These are phyloP conservation scores for Chaetomium globosum DNA, from an alignment of 2,329 filamentous ascomycete species.

Conservation along the genomic window DNA sequence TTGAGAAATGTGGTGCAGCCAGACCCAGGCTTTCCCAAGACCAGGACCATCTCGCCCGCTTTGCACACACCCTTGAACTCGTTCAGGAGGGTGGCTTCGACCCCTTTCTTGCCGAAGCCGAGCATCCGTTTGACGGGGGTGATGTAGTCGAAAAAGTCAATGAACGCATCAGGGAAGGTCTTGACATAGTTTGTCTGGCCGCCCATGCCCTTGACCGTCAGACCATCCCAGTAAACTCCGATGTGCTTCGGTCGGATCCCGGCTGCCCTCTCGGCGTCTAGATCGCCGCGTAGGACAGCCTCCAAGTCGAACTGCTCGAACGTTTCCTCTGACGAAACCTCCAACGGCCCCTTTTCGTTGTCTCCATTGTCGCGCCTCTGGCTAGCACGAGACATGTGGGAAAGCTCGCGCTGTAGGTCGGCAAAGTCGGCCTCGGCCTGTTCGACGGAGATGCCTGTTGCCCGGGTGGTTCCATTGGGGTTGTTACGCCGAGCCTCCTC, in stretches of 20 bases:
- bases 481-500: conserved; percentile 51
- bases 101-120: conserved; percentile 67
- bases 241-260: conserved; percentile 82
- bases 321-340: conserved; percentile 49
- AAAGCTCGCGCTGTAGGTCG: conserved; percentile 64
- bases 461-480: conserved; percentile 51
- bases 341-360: conserved; percentile 57
- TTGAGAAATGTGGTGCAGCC: conserved; percentile 72
- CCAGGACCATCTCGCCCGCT: conserved; percentile 86
- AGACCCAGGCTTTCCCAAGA: conserved; percentile 75
- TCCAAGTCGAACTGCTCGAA: conserved; percentile 75
- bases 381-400: conserved; percentile 58
- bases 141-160: conserved; percentile 75
- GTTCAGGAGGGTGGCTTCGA: conserved; percentile 73
- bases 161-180: conserved; percentile 77
- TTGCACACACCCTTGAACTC: conserved; percentile 71
- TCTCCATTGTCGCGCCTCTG: conserved; percentile 51
- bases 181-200: conserved; percentile 71
- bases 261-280: conserved; percentile 70
- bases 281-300: conserved; percentile 68
- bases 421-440: conserved; percentile 72
- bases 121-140: conserved; percentile 65
- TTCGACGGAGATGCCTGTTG: conserved; percentile 62
- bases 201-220: conserved; percentile 75
- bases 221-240: conserved; percentile 74